Evolutionary conservation across 768 basidiomycete genomes (phyloP), one percentile per base, ranked within the genome.

Genomic region (Lepiota brunneoincarnata): DNA sequence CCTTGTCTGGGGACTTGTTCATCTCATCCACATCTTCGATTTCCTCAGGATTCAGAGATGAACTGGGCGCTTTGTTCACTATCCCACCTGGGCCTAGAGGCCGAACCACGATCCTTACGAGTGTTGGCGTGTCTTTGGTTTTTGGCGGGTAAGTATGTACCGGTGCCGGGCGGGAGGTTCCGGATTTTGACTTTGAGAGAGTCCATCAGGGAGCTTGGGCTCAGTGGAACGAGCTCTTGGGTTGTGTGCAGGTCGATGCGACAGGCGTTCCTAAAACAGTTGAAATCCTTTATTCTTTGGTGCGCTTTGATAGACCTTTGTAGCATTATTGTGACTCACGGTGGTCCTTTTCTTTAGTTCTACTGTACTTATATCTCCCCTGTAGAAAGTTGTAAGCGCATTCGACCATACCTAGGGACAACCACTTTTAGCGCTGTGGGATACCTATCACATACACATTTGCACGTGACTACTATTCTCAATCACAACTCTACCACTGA

Each of bases 61-160:
- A 82, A 59, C 66, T 80, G 45, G 82, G 84, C 10, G 81, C 76
- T 1, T 58, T 83, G 7, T 67, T 83, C 44, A 79, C 79, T 0
- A 83, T 83, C 67, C 63, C 63, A 1, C 79, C 76, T 6, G 68
- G 73, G 20, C 73, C 76, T 5, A 59, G 63, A n/a, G 47, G 56
- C 10, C 55, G 62, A 7, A 79, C 78, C 0, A 69, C 74, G 1
- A 79, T 87, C 54, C 70, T 83, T 18, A 81, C 73, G 1, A 79
- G 84, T n/a, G 76, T 81, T 3, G 84, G 85, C n/a, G 76, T 87
- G 5, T 85, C 83, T 0, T 76, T 86, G 58, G 80, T 86, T 48
- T 86, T 84, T 3, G 69, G 72, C 18, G 73, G 72, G 1, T 83
- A 85, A 58, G 85, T 84, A 0, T 87, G 84, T 59, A 58, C 68